These are phyloP conservation scores for Paramecium tetraurelia DNA, from an alignment of 73 alveolate genomes.

Conservation along the genomic window DNA sequence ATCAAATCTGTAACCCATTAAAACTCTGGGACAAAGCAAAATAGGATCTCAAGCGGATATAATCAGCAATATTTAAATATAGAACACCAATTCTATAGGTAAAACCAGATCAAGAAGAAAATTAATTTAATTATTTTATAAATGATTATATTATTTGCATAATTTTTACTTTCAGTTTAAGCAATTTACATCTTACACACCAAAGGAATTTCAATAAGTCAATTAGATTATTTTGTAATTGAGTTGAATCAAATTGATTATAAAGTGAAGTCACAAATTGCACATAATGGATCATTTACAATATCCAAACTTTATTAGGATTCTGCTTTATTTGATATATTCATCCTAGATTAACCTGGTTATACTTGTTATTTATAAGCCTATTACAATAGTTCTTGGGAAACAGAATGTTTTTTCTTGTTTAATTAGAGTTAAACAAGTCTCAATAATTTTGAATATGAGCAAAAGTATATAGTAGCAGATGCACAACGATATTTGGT, in stretches of 20 bases:
- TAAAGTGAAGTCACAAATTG: neutral
- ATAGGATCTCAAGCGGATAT: neutral
- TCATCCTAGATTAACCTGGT: neutral
- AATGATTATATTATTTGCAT: neutral
- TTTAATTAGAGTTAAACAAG: neutral
- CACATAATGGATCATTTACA: neutral
- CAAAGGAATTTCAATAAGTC: neutral
- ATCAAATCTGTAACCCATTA: neutral
- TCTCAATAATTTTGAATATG: neutral
- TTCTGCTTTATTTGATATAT: conserved; percentile 14
- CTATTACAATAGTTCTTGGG: conserved; percentile 36
- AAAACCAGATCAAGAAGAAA: neutral
- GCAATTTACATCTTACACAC: neutral
- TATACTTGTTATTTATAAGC: neutral
- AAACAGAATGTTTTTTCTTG: neutral
- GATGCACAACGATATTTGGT: neutral
- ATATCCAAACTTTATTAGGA: neutral
- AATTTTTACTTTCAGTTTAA: neutral
- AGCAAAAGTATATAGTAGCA: neutral
- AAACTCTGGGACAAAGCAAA: neutral
- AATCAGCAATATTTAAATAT: neutral
- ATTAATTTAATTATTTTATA: neutral
- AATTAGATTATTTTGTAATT: neutral
- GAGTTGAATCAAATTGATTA: neutral
- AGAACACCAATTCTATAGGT: neutral